Conservation (phyloP, 345 rosid genomes). For the Aquilaria malaccensis region DNA sequence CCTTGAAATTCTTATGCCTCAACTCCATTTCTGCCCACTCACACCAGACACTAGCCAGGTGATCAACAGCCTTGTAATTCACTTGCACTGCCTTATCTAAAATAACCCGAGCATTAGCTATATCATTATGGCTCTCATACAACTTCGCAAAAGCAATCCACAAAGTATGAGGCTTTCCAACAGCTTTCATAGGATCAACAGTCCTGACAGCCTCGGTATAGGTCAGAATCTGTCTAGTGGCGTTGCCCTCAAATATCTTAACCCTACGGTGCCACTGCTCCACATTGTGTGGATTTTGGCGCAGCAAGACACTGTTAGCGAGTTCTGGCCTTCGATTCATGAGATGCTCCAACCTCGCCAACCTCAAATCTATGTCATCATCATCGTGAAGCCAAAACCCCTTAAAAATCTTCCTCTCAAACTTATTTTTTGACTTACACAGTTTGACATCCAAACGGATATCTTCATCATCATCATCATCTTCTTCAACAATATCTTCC, state of each 20-base stretch:
- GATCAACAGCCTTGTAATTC: slow-evolving; percentile 81
- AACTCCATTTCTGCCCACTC: slow-evolving; percentile 99
- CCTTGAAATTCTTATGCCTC: slow-evolving; percentile 75
- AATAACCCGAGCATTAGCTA: slow-evolving; percentile 83
- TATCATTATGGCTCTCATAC: slow-evolving; percentile 77
- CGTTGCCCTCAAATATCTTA: slow-evolving; percentile 81
- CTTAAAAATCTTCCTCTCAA: slow-evolving; percentile 70
- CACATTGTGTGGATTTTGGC: slow-evolving; percentile 97
- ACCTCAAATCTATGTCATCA: slow-evolving; percentile 74
- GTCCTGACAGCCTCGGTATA: slow-evolving; percentile 97
- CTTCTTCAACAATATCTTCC: slow-evolving; percentile 38
- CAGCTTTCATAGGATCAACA: slow-evolving; percentile 92
- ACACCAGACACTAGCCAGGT: slow-evolving; percentile 92
- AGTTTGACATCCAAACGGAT: slow-evolving; percentile 49
- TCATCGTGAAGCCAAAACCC: slow-evolving; percentile 91
- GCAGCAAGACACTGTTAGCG: slow-evolving; percentile 86
- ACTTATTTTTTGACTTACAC: slow-evolving; percentile 35
- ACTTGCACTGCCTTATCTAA: slow-evolving; percentile 97
- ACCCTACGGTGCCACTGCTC: slow-evolving; percentile 98
- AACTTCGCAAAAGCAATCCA: slow-evolving; percentile 94
- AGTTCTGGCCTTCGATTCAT: slow-evolving; percentile 85
- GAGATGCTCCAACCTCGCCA: slow-evolving; percentile 73
- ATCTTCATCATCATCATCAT: slow-evolving; percentile 62
- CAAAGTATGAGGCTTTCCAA: slow-evolving; percentile 92
- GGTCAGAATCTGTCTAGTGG: slow-evolving; percentile 84